Evolutionary conservation across 129 eudicot species (phyloP), one percentile per base, ranked within the genome.

Genomic region (Saposhnikovia divaricata): DNA sequence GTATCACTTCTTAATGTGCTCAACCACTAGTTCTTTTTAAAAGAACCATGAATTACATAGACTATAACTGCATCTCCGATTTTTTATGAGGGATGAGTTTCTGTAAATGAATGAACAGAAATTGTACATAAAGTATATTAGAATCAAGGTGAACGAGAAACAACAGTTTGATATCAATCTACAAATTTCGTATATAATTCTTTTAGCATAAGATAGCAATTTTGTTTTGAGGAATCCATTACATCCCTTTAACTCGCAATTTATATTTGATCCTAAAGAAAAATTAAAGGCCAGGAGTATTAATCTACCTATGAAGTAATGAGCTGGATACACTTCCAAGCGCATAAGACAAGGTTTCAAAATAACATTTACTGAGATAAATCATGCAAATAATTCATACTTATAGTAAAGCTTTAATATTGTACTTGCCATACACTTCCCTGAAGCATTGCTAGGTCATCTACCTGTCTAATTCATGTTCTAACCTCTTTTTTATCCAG

Each of bases 1-100:
- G 57, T 74, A 28, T 74, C 77, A 11, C 19, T 74, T 44, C 77
- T 74, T 39, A 45, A 74, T 74, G 77, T 74, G 57, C 40, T 74
- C 40, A 74, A 44, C 59, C 57, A 74, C 39, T 74, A 45, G 77
- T 45, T 18, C 11, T 25, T 10, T 74, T 9, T 6, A 6, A 18
- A 74, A 6, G 3, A 44, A 12, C 18, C 39, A 23, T 43, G 27
- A 8, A 21, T 11, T 11, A 44, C 23, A 57, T 10, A 74, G 77
- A 31, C 38, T 45, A 28, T 0, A 4, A 74, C 18, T n/a, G 59
- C 77, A 45, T 74, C 77, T 50, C 77, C 34, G 2, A 45, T 4
- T 25, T 74, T 74, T 74, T 4, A 5, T 12, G 77, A 44, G 77
- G 77, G 77, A 45, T 74, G 23, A 37, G 23, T 31, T 57, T 23